phyloP scores from a whole-genome alignment of 208 protist genomes.

The Zelonia costaricensis region DNA sequence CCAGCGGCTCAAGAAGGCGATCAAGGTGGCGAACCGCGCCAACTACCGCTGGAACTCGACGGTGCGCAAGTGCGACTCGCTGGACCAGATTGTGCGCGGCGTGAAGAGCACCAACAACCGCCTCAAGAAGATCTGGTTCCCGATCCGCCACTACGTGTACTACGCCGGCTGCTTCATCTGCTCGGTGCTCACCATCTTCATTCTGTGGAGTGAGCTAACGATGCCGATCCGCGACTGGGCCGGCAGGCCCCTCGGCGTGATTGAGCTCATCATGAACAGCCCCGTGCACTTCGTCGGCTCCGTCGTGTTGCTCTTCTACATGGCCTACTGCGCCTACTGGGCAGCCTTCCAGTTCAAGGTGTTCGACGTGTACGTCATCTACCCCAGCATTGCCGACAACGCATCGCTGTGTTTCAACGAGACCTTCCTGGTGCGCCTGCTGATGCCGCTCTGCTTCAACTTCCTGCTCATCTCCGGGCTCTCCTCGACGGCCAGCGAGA shows the following conservation, averaged over 20 bases:
- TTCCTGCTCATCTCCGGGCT: constrained; percentile 85
- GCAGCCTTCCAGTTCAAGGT: constrained; percentile 90
- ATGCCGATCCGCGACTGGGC: constrained; percentile 68
- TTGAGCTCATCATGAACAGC: constrained; percentile 79
- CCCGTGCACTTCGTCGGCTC: constrained; percentile 74
- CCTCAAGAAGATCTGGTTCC: constrained; percentile 72
- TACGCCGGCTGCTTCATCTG: constrained; percentile 49
- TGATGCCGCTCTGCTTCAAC: constrained; percentile 93
- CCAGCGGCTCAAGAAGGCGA: constrained; percentile 73
- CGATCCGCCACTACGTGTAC: constrained; percentile 65
- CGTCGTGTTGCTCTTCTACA: constrained; percentile 90
- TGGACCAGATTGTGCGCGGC: constrained; percentile 71
- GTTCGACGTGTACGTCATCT: constrained; percentile 89
- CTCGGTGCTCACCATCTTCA: constrained; percentile 68
- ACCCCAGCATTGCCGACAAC: constrained; percentile 86
- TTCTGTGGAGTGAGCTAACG: constrained; percentile 87
- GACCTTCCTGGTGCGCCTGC: constrained; percentile 84
- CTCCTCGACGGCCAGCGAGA: constrained; percentile 28
- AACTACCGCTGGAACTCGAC: constrained; percentile 84
- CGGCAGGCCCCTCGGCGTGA: constrained; percentile 55
- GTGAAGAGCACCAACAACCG: constrained; percentile 54
- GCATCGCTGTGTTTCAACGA: constrained; percentile 90
- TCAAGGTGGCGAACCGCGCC: constrained; percentile 75
- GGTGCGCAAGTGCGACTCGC: constrained; percentile 57
- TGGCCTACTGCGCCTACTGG: constrained; percentile 91